Conservation (phyloP, 2,329 filamentous ascomycete species). For the Colletotrichum sp. region DNA sequence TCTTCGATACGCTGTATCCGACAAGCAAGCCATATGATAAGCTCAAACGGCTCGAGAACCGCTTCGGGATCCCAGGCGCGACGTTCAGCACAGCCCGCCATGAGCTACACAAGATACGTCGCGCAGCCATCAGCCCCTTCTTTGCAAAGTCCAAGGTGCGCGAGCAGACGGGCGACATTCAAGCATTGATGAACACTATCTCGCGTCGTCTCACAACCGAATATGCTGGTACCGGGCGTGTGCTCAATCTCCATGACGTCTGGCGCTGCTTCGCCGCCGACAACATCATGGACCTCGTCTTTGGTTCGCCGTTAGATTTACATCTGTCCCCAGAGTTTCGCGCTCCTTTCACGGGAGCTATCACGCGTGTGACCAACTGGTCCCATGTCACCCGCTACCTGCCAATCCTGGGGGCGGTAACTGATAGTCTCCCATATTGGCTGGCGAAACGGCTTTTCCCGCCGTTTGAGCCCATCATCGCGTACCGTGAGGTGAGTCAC, state of each 20-base stretch:
- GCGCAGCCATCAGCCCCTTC: neutral
- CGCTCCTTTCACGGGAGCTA: neutral
- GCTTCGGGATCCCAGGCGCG: neutral
- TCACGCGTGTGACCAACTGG: neutral
- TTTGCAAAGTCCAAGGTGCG: neutral
- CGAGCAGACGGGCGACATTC: neutral
- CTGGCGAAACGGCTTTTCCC: neutral
- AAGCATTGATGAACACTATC: neutral
- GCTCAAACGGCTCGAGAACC: neutral
- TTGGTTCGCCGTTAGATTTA: neutral
- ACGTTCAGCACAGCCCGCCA: neutral
- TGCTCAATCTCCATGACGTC: neutral
- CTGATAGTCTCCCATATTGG: neutral
- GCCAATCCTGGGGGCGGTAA: neutral
- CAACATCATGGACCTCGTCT: neutral
- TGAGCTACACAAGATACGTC: neutral
- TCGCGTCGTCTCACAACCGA: neutral
- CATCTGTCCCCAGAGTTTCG: neutral
- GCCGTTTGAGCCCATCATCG: neutral
- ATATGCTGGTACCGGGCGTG: neutral
- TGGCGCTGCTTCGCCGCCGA: neutral
- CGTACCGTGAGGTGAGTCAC: neutral
- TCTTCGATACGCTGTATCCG: neutral
- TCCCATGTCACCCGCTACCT: neutral
- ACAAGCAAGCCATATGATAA: neutral